Conservation (phyloP, 1,139 yeast genomes). For the Taphrina pruni region DNA sequence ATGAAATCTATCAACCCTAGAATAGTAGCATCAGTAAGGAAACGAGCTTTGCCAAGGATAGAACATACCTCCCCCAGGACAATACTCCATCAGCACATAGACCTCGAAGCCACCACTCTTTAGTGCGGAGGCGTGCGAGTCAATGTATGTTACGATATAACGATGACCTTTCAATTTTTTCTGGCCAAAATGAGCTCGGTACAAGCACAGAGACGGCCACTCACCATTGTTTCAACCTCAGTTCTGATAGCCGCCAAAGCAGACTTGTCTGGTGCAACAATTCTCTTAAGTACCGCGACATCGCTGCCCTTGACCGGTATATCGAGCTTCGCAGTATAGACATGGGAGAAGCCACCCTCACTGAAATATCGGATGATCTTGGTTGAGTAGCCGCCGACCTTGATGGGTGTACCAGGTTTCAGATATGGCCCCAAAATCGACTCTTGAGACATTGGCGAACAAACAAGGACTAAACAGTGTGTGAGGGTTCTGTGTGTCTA, state of each 20-base stretch:
- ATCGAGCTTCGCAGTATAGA: slow-evolving; percentile 61
- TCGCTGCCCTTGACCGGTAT: slow-evolving; percentile 49
- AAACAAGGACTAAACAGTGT: no score
- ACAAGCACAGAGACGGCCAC: not conserved
- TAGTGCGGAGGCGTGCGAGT: slow-evolving; percentile 88
- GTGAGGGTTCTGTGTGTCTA: no score
- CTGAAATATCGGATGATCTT: slow-evolving; percentile 66
- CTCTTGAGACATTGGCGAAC: slow-evolving; percentile 18
- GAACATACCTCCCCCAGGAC: slow-evolving; percentile 61
- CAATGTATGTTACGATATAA: slow-evolving; percentile 85
- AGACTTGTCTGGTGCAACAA: slow-evolving; percentile 73
- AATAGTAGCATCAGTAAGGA: not conserved
- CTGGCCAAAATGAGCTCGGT: slow-evolving; percentile 3
- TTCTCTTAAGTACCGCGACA: slow-evolving; percentile 71
- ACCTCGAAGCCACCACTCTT: slow-evolving; percentile 73
- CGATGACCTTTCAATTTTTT: slow-evolving; percentile 77
- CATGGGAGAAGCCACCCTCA: slow-evolving; percentile 78
- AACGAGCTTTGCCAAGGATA: not conserved
- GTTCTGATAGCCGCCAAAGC: slow-evolving; percentile 71
- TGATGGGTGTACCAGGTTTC: slow-evolving; percentile 65
- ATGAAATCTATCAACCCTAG: slow-evolving; percentile 86
- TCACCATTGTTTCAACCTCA: slow-evolving; percentile 77
- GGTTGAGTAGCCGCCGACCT: slow-evolving; percentile 70
- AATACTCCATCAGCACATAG: slow-evolving; percentile 87
- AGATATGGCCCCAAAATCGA: slow-evolving; percentile 44